phyloP scores from a whole-genome alignment of 345 rosid genomes.

The Theobroma cacao region DNA sequence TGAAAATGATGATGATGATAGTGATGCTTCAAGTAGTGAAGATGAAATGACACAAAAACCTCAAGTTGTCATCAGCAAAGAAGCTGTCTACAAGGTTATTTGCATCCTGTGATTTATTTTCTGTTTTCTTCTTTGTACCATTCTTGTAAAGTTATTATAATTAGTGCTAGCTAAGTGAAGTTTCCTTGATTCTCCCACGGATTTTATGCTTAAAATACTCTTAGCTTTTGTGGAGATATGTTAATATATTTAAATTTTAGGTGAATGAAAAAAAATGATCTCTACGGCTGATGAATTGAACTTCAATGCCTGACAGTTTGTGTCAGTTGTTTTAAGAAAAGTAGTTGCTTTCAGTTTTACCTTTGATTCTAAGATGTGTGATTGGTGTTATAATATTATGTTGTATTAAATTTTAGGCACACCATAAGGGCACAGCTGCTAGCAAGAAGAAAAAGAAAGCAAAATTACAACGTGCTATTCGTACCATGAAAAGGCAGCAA shows the following conservation, averaged over 20 bases:
- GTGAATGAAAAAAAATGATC: not conserved
- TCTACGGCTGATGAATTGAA: not conserved
- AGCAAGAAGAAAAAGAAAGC: conserved; percentile 99
- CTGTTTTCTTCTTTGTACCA: not conserved
- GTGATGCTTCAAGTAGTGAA: conserved; percentile 70
- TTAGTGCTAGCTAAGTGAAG: not conserved
- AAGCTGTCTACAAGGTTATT: conserved; percentile 78
- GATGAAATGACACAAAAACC: conserved; percentile 53
- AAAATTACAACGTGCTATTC: conserved; percentile 74
- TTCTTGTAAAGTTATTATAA: not conserved
- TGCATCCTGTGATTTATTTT: not conserved
- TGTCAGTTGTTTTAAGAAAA: not conserved
- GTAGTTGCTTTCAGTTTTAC: not conserved
- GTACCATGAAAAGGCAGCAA: conserved; percentile 79
- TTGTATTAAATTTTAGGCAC: conserved; percentile 51
- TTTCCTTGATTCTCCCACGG: not conserved
- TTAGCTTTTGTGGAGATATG: not conserved
- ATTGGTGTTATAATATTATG: conserved; percentile 7
- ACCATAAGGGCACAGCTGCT: conserved; percentile 71
- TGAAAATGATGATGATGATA: conserved; percentile 59
- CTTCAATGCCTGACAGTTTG: not conserved
- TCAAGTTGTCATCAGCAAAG: conserved; percentile 55
- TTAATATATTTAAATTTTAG: not conserved
- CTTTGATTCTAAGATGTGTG: not conserved
- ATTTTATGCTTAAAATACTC: not conserved